Evolutionary conservation across 1,284 basidiomycete species (phyloP), one percentile per base, ranked within the genome.

Genomic region (Trichosporon ovoides): DNA sequence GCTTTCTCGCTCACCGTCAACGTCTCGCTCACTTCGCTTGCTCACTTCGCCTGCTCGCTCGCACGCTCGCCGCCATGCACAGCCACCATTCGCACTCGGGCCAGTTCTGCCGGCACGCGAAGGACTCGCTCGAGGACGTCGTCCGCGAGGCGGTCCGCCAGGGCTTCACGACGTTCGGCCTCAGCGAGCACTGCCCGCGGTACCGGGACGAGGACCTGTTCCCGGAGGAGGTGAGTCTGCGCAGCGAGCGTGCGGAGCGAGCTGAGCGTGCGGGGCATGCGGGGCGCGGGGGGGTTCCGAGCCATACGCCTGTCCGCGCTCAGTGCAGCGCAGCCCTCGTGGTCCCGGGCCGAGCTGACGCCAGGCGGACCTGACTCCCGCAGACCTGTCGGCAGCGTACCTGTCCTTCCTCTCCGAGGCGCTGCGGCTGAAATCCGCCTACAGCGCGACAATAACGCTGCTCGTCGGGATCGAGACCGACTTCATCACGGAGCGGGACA

Each of bases 11-110:
- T 4, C 28, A 31, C 28, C 28, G 28, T 31, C 28, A n/a, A n/a
- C n/a, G n/a, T n/a, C n/a, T n/a, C n/a, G n/a, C n/a, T n/a, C n/a
- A n/a, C n/a, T n/a, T n/a, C n/a, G n/a, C n/a, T 31, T 9, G 28
- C 28, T 31, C 28, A 9, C 28, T 31, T 4, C 4, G 28, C 28
- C 28, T 31, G 28, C 34, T 16, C 34, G n/a, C n/a, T n/a, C n/a
- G n/a, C n/a, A n/a, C n/a, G n/a, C n/a, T n/a, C n/a, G n/a, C 37
- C 36, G 38, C 37, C 33, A 94, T 93, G 91, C 82, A 88, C 74
- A 90, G 87, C 68, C 91, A 93, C 72, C 95, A 97, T 77, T 95
- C 91, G 11, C 94, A 98, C 73, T 97, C 93, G 7, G 95, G 95
- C 33, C 87, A 96, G 72, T 98, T 97, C 79, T 98, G 95, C 81